Conservation (phyloP, 306 rosid species). For the Quillaja saponaria region DNA sequence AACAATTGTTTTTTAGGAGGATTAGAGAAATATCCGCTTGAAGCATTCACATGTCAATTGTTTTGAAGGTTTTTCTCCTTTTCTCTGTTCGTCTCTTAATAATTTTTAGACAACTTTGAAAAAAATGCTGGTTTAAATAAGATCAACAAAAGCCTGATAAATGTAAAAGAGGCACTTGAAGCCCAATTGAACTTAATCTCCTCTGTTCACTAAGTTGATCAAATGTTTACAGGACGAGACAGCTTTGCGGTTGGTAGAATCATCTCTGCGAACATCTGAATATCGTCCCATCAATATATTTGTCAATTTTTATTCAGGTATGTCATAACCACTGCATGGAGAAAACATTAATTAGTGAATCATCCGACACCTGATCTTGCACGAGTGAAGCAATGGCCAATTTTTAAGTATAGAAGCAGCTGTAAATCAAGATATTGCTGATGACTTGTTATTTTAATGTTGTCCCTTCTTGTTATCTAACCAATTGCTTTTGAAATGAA, state of each 20-base stretch:
- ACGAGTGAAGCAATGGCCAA: neutral
- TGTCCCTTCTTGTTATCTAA: conserved; percentile 11
- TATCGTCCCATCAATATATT: conserved; percentile 81
- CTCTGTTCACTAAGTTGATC: no score
- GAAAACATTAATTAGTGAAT: neutral
- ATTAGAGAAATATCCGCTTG: no score
- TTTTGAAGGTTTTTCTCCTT: neutral
- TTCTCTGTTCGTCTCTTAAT: neutral
- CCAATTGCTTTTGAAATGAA: conserved; percentile 17
- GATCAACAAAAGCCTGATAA: neutral
- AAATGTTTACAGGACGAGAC: conserved; percentile 74
- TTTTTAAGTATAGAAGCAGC: neutral
- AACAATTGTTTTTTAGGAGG: neutral
- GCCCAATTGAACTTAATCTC: no score
- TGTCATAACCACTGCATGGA: no score
- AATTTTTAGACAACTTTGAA: neutral
- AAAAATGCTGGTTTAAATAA: conserved; percentile 14
- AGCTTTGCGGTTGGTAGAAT: conserved; percentile 70
- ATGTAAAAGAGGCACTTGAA: conserved; percentile 11
- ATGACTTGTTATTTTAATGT: conserved; percentile 1
- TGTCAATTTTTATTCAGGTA: conserved; percentile 87
- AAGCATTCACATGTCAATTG: no score
- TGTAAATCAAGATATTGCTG: neutral
- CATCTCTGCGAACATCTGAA: conserved; percentile 67
- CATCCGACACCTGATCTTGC: conserved; percentile 1